These are phyloP conservation scores for Asclepias syriaca DNA, from an alignment of 257 asterid species.

Conservation along the genomic window DNA sequence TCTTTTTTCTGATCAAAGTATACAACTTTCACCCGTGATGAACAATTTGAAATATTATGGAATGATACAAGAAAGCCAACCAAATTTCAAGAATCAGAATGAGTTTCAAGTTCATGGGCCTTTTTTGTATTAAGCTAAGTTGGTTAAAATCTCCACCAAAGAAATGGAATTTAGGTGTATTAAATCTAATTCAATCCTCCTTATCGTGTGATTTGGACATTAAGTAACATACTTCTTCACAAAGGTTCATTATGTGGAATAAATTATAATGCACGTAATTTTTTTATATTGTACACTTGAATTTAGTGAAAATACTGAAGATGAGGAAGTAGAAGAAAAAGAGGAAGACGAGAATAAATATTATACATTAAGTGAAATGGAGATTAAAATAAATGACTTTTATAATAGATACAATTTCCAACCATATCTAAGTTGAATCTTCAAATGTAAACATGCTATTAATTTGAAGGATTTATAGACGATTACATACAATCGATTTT, in stretches of 20 bases:
- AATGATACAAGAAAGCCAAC: no score
- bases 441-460: neutral
- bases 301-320: neutral
- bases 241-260: neutral
- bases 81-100: no score
- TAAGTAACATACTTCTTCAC: neutral
- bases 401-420: no score
- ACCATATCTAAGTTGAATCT: neutral
- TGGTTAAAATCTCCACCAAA: neutral
- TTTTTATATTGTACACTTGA: no score
- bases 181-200: neutral
- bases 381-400: no score
- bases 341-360: neutral
- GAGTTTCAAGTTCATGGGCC: neutral
- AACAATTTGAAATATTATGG: neutral
- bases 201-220: no score
- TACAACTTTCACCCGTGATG: neutral
- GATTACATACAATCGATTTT: neutral
- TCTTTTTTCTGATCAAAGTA: neutral
- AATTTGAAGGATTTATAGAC: neutral
- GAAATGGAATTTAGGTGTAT: neutral
- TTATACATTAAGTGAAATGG: no score
- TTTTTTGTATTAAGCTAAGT: neutral
- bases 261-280: neutral
- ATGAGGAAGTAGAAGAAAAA: neutral